These are phyloP conservation scores for Tetraselmis striata DNA, from an alignment of 139 green algal species.

Conservation along the genomic window DNA sequence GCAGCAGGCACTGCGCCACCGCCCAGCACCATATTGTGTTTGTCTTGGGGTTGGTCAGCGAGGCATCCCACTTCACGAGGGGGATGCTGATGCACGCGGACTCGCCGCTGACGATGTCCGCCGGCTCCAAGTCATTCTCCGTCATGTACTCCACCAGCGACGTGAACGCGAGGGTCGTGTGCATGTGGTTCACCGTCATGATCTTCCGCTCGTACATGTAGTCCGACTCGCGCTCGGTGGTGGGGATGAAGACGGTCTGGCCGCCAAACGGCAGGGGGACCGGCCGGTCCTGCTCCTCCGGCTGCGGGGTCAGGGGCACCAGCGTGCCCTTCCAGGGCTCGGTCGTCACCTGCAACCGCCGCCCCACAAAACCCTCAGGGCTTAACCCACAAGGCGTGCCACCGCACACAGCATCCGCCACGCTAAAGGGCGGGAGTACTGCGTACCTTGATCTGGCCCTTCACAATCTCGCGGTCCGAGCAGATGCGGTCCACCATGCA, in stretches of 20 bases:
- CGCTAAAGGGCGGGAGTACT: too few species aligned
- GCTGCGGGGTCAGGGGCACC: not conserved
- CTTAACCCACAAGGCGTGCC: too few species aligned
- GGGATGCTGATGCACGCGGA: slow-evolving; percentile 4
- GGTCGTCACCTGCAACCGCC: not conserved
- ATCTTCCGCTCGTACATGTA: slow-evolving; percentile 8
- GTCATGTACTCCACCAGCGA: slow-evolving; percentile 1
- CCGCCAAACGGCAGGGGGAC: not conserved
- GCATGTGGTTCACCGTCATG: slow-evolving; percentile 10
- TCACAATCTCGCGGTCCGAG: not conserved
- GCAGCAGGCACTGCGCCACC: slow-evolving; percentile 2
- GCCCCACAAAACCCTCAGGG: not conserved
- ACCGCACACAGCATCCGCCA: too few species aligned
- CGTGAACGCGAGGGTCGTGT: slow-evolving; percentile 6
- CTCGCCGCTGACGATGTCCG: not conserved
- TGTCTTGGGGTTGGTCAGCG: not conserved
- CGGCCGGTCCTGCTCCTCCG: not conserved
- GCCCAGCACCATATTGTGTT: slow-evolving; percentile 6
- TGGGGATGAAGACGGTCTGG: not conserved
- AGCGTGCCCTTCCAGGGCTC: slow-evolving; percentile 1
- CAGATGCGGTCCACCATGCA: slow-evolving; percentile 14
- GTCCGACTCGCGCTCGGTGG: not conserved
- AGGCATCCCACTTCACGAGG: not conserved
- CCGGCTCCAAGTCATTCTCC: not conserved
- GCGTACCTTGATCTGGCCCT: not conserved